A percentile compares a stretch with the other conserved stretches of the same genome.
phyloP scores from a whole-genome alignment of 257 asterid species.

The Capsicum chinense region DNA sequence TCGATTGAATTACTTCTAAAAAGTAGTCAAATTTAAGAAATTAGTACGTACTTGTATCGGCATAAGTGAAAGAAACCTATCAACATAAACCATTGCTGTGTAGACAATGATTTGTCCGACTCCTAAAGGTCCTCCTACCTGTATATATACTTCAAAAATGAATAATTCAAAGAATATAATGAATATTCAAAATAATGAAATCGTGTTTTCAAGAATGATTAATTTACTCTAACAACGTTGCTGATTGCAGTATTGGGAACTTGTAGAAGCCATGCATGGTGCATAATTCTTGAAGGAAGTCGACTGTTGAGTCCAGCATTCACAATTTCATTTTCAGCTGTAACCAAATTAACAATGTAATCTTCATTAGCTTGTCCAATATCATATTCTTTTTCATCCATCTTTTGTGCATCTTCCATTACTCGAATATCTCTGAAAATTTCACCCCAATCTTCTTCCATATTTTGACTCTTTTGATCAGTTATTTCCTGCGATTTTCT shows the following conservation, averaged over 20 bases:
- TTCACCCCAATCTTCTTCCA: too few species aligned
- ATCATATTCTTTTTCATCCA: too few species aligned
- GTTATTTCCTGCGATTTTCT: too few species aligned
- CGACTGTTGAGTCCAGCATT: neutral
- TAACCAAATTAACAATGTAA: neutral
- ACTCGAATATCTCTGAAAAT: too few species aligned
- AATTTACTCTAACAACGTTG: neutral
- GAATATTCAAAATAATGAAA: neutral
- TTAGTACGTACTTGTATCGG: neutral
- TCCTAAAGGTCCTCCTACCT: neutral
- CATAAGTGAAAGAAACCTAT: neutral
- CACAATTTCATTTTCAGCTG: neutral
- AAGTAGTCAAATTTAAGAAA: too few species aligned
- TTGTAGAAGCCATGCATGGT: neutral
- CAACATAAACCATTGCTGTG: neutral
- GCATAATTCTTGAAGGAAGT: neutral
- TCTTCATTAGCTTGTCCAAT: neutral
- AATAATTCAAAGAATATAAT: neutral
- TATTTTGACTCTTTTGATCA: too few species aligned
- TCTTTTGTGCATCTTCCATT: too few species aligned
- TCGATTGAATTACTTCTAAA: too few species aligned
- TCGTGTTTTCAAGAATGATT: neutral
- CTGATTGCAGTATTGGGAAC: neutral
- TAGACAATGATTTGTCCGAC: neutral
- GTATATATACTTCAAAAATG: neutral